phyloP scores from a whole-genome alignment of 1,284 basidiomycete genomes.

The Tremellales sp. region DNA sequence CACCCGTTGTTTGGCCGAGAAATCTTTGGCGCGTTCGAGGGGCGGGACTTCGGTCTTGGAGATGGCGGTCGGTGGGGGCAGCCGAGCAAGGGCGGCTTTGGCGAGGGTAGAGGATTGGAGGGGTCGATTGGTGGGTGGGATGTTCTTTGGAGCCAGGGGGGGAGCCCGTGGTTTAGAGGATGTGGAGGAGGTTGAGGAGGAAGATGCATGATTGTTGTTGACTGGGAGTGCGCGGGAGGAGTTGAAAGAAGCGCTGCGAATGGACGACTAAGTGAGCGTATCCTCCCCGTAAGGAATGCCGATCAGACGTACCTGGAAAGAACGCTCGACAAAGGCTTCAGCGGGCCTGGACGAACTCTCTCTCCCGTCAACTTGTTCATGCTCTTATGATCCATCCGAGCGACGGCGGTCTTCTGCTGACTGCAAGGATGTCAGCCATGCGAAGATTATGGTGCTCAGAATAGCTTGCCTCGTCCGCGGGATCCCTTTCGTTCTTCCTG shows the following conservation, averaged over 20 bases:
- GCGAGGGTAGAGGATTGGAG: constrained; percentile 23
- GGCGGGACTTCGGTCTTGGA: constrained; percentile 14
- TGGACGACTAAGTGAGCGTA: constrained; percentile 2
- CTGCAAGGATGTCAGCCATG: too few species aligned
- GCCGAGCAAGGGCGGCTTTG: constrained; percentile 25
- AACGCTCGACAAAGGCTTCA: too few species aligned
- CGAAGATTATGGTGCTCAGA: too few species aligned
- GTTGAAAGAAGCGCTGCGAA: background rate
- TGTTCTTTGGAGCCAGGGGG: background rate
- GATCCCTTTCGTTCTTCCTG: too few species aligned
- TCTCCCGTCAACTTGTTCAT: too few species aligned
- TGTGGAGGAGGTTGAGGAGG: background rate
- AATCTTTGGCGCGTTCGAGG: constrained; percentile 29
- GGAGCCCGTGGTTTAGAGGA: background rate
- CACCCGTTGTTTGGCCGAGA: constrained; percentile 17
- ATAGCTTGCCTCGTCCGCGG: too few species aligned
- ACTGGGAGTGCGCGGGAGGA: background rate
- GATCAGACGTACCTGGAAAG: too few species aligned
- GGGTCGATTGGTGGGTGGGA: constrained; percentile 3
- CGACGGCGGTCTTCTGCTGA: too few species aligned
- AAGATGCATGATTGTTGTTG: background rate
- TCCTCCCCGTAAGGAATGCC: too few species aligned
- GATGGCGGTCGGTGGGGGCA: constrained; percentile 28
- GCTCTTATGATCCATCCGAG: too few species aligned
- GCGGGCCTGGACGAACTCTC: too few species aligned